Base-by-base conservation (phyloP, 192 early-diverging fungal genomes). In the Irineochytrium annulatum region DNA sequence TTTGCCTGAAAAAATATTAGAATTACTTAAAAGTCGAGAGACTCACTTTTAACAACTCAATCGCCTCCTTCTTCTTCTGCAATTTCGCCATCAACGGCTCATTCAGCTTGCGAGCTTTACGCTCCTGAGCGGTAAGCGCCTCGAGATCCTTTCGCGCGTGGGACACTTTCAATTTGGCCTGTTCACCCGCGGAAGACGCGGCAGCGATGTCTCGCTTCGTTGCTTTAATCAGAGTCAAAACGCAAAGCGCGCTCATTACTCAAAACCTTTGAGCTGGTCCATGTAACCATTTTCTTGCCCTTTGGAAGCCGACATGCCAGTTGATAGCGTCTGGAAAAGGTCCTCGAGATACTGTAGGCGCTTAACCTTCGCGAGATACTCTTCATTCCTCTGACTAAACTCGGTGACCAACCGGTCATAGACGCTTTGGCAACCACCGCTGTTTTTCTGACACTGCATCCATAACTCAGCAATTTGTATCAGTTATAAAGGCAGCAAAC, bases 231-330 rank as follows among this genome's bases (percentile, higher is more conserved):
- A 22, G 0, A 27, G 34, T 1, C 11, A 27, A 16, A n/a, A 55
- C 5, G 1, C 2, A 51, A 30, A 3, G 6, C 11, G 6, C 20
- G 16, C 24, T 16, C 20, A 20, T 1, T 16, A 14, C 27, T 2
- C 0, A 8, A 16, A 70, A 84, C 86, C 74, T 69, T 91, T 84
- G n/a, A 99, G 72, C 64, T 97, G 96, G 73, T 96, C 89, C 86
- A 93, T 87, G 57, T 95, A 99, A 1, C 96, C 93, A 63, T 88
- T 91, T 57, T 99, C 91, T 55, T 93, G 86, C 3, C 94, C 93
- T 65, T 94, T 91, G 44, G 87, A 84, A 1, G 92, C 84, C 16
- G 94, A 80, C 29, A 99, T 71, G 24, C 97, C 97, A 0, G 94
- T 99, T 1, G 92, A 91, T 26, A 99, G 79, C 3, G 93, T 94